Conservation (phyloP, 441 rosid species). For the Pelargonium myrrhifolium region DNA sequence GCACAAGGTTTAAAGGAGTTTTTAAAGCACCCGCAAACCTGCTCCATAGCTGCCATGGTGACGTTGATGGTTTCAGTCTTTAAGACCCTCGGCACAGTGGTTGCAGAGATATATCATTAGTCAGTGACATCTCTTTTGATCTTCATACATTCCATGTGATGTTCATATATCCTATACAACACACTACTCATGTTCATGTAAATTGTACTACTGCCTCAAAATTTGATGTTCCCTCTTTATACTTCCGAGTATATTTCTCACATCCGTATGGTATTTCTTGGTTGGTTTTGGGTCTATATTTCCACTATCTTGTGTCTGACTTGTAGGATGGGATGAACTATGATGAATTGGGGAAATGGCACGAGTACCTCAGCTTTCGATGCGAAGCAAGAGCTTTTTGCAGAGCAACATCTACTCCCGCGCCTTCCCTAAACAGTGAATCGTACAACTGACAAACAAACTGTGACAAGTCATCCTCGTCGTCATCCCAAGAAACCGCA, state of each 20-base stretch:
- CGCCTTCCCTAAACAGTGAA: conserved; percentile 54
- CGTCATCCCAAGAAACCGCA: conserved; percentile 60
- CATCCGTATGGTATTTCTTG: background rate
- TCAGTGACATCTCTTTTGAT: no score
- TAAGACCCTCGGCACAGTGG: background rate
- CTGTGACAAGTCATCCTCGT: conserved; percentile 65
- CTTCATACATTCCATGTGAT: no score
- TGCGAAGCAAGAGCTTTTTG: conserved; percentile 49
- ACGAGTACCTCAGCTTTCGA: background rate
- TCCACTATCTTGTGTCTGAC: background rate
- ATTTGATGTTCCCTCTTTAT: background rate
- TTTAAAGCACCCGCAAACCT: background rate
- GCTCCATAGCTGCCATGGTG: background rate
- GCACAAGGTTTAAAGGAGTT: no score
- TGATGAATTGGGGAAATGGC: background rate
- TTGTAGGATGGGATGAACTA: background rate
- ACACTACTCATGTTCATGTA: background rate
- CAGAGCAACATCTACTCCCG: conserved; percentile 58
- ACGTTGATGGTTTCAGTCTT: background rate
- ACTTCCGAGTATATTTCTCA: background rate
- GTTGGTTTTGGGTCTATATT: background rate
- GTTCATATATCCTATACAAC: background rate
- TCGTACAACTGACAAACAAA: conserved; percentile 70
- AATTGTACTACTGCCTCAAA: background rate
- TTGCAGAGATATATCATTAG: background rate